Base-by-base conservation (phyloP, 176 grass and related monocot genomes). In the Lolium perenne region DNA sequence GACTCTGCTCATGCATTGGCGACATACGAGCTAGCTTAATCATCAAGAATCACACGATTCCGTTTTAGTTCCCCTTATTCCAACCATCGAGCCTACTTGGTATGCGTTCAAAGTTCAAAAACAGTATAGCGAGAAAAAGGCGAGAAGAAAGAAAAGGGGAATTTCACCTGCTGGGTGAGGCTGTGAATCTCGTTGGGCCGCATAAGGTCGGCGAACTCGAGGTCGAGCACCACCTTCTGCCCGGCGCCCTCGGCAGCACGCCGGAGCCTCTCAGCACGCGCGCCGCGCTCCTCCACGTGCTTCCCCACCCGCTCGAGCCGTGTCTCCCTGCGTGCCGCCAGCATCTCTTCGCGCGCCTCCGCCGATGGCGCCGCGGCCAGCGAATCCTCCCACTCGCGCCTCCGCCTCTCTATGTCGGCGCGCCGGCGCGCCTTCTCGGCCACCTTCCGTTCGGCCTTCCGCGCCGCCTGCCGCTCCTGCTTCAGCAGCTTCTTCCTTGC, bases 171-270 rank as follows among this genome's bases (percentile, higher is more conserved):
- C 64, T 92, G 88, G 1, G 79, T 90, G 41, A 95, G 93, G 86
- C 93, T 95, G 32, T 95, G 93, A 74, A 95, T 79, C 83, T 95
- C 91, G 80, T 91, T 93, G 49, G 91, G 80, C 64, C 86, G 78
- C 93, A 95, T 95, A 66, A 95, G 93, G 58, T 95, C 76, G 2
- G 64, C 86, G 59, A 95, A 95, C 72, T 95, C 91, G 64, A 95
- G 93, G 82, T 95, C 93, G 45, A 95, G 64, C 83, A 95, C 93
- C 22, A 95, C 89, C 88, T 91, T 95, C 77, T 86, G 86, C 1
- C 93, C 91, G n/a, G 68, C 53, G 29, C 89, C 89, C 38, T 91
- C 88, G 20, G 88, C 86, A 6, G 91, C 91, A 38, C 88, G 79
- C 8, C 84, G 75, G 57, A 92, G 88, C 86, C 93, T 78, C 77